Percentiles rank a stretch among this genome's conserved stretches.
Conservation (phyloP, 2,329 filamentous ascomycete species). For the Penicillium carneum region DNA sequence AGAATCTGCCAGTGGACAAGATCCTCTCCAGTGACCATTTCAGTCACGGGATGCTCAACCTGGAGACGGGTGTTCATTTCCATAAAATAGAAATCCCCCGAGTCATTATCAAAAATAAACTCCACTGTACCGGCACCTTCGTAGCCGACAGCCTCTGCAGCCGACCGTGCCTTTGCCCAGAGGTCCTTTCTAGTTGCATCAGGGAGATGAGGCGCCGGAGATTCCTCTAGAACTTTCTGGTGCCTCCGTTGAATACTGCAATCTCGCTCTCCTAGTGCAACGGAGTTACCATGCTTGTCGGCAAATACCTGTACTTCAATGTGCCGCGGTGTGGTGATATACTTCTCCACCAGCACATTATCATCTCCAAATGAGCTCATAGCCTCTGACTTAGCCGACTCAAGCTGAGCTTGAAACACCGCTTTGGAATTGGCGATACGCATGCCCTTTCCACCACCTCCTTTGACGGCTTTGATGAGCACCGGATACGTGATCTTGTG, state of each 20-base stretch:
- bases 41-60: constrained; percentile 94
- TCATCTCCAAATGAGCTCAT: constrained; percentile 71
- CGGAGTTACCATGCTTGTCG: constrained; percentile 69
- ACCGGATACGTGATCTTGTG: constrained; percentile 72
- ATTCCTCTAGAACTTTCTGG: constrained; percentile 72
- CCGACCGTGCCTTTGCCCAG: constrained; percentile 70
- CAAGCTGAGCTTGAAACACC: constrained; percentile 67
- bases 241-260: constrained; percentile 71
- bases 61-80: constrained; percentile 83
- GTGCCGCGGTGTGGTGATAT: constrained; percentile 70
- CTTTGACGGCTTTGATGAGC: constrained; percentile 71
- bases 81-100: constrained; percentile 73
- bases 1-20: constrained; percentile 95
- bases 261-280: constrained; percentile 70
- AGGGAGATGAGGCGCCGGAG: constrained; percentile 67
- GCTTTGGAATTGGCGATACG: constrained; percentile 65
- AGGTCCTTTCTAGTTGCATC: constrained; percentile 68
- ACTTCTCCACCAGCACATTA: constrained; percentile 72
- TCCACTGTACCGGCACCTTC: constrained; percentile 72
- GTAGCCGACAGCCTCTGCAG: constrained; percentile 69
- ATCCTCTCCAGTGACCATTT: constrained; percentile 77
- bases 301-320: constrained; percentile 74
- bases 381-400: constrained; percentile 70
- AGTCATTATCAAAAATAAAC: constrained; percentile 74
- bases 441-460: constrained; percentile 73